These are phyloP conservation scores for Phytophthora tubulina DNA, from an alignment of 352 stramenopile genomes.

Conservation along the genomic window DNA sequence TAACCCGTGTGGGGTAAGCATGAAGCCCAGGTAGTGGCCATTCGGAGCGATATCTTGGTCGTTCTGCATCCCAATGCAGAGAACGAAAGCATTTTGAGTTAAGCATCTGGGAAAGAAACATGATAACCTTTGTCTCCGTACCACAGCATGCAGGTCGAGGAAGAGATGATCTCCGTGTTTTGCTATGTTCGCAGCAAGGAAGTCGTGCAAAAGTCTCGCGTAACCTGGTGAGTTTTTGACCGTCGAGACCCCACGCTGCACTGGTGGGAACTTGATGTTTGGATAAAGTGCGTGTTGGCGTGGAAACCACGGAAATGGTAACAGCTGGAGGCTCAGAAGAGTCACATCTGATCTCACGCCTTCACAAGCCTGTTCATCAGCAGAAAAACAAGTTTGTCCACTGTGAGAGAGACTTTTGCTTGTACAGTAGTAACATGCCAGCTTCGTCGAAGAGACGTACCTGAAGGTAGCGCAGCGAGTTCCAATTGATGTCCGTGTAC, in stretches of 20 bases:
- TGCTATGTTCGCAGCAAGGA: conserved; percentile 51
- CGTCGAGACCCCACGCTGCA: conserved; percentile 48
- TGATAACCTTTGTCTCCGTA: conserved; percentile 17
- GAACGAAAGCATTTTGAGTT: neutral
- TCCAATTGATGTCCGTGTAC: conserved; percentile 90
- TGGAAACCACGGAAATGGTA: conserved; percentile 87
- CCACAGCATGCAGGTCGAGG: conserved; percentile 68
- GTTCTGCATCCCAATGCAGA: conserved; percentile 39
- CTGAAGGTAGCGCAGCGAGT: conserved; percentile 79
- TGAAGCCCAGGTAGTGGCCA: conserved; percentile 51
- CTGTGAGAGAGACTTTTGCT: too few species aligned
- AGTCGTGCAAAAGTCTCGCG: conserved; percentile 50
- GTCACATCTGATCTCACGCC: conserved; percentile 60
- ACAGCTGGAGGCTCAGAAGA: conserved; percentile 82
- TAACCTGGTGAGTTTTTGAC: conserved; percentile 50
- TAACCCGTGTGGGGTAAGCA: conserved; percentile 51
- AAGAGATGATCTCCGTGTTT: conserved; percentile 43
- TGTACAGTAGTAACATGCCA: too few species aligned
- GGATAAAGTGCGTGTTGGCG: conserved; percentile 54
- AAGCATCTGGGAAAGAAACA: neutral
- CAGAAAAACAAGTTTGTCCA: neutral
- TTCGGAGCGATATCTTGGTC: conserved; percentile 52
- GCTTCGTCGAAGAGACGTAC: conserved; percentile 5
- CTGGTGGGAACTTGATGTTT: conserved; percentile 48
- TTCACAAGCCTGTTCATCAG: conserved; percentile 53